phyloP scores from a whole-genome alignment of 2,329 filamentous ascomycete species.

The Xylaria arbuscula region DNA sequence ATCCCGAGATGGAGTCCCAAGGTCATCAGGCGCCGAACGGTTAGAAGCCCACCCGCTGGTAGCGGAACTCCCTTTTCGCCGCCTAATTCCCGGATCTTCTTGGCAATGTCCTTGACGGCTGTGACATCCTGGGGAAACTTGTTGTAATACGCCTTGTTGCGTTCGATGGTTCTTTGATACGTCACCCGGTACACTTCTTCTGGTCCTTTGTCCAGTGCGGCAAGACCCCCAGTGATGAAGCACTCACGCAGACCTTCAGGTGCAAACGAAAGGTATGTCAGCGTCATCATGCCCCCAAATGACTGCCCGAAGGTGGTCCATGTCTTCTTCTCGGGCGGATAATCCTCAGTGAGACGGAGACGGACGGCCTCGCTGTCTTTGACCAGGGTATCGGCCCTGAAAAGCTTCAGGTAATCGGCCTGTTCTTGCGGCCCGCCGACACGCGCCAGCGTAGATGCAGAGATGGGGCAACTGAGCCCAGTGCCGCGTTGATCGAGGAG shows the following conservation, averaged over 20 bases:
- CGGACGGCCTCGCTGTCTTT: conserved; percentile 89
- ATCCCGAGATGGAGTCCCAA: conserved; percentile 82
- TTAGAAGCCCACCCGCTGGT: conserved; percentile 78
- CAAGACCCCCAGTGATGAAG: conserved; percentile 86
- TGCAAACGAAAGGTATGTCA: conserved; percentile 85
- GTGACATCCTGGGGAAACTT: conserved; percentile 87
- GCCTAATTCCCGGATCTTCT: conserved; percentile 69
- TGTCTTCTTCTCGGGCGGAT: conserved; percentile 74
- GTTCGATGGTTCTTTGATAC: conserved; percentile 74
- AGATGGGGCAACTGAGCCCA: conserved; percentile 84
- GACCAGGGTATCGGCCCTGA: conserved; percentile 91
- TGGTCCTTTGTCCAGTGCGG: conserved; percentile 76
- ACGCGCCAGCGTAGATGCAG: conserved; percentile 74
- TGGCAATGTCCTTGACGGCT: conserved; percentile 73
- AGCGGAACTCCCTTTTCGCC: conserved; percentile 65
- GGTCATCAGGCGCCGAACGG: conserved; percentile 78
- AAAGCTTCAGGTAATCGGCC: conserved; percentile 82
- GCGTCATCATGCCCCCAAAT: conserved; percentile 87
- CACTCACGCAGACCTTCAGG: conserved; percentile 83
- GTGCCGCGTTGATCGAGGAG: conserved; percentile 93
- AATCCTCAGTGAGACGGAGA: conserved; percentile 75
- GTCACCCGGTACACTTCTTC: conserved; percentile 81
- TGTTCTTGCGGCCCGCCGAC: conserved; percentile 74
- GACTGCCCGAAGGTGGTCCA: conserved; percentile 93
- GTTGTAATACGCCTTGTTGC: conserved; percentile 82